A percentile compares a stretch with the other conserved stretches of the same genome.
Conservation (phyloP, 257 asterid genomes). For the Capsicum pubescens region DNA sequence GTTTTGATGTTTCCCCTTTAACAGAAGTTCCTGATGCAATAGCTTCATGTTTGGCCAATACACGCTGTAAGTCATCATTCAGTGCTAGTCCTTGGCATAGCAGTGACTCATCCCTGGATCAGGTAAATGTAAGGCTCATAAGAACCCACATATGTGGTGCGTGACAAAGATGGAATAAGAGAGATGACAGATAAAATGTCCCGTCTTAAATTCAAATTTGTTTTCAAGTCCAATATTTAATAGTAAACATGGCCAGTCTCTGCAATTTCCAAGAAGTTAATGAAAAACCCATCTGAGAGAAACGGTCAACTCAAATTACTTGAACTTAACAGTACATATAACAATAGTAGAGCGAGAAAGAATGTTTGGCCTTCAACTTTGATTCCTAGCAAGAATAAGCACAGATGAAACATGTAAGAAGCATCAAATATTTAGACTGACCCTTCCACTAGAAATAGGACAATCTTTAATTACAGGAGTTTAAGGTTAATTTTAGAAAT, state of each 20-base stretch:
- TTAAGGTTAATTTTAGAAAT: not conserved
- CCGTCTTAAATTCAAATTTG: not conserved
- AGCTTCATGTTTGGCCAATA: slow-evolving; percentile 32
- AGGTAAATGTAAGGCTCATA: slow-evolving; percentile 34
- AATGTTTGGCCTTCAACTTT: not conserved
- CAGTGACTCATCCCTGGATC: slow-evolving; percentile 30
- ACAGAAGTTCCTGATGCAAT: slow-evolving; percentile 34
- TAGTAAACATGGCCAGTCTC: not conserved
- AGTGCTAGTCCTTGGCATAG: slow-evolving; percentile 28
- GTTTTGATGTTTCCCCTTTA: slow-evolving; percentile 57
- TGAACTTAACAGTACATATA: slow-evolving; percentile 16
- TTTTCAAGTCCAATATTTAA: not conserved
- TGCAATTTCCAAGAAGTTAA: not conserved
- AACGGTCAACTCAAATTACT: slow-evolving; percentile 2
- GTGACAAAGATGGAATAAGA: slow-evolving; percentile 17
- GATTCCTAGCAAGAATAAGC: slow-evolving; percentile 9
- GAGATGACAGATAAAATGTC: not conserved
- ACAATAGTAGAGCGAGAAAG: slow-evolving; percentile 2
- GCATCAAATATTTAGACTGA: not conserved
- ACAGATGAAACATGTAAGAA: slow-evolving; percentile 7
- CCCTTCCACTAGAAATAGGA: not conserved
- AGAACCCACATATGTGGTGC: slow-evolving; percentile 9
- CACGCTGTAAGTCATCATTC: slow-evolving; percentile 31
- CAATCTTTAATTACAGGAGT: not conserved
- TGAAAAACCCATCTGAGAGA: not conserved